Conservation (phyloP, 257 asterid species). For the Solanum pimpinellifolium region DNA sequence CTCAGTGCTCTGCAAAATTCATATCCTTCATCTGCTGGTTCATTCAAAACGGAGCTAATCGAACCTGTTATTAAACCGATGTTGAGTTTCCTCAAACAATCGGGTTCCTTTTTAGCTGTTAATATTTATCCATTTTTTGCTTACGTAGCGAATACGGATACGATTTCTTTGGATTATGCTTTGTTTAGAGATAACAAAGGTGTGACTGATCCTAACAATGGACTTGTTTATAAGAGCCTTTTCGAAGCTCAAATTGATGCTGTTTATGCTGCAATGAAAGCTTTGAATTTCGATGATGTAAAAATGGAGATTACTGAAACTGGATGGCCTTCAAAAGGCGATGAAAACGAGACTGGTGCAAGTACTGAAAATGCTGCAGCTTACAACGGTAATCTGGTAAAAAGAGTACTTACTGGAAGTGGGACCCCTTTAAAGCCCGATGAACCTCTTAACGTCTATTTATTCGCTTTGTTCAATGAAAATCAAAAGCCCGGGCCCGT, state of each 20-base stretch:
- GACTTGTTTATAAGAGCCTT: slow-evolving; percentile 47
- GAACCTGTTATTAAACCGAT: slow-evolving; percentile 79
- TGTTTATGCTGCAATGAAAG: slow-evolving; percentile 59
- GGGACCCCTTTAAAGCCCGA: slow-evolving; percentile 73
- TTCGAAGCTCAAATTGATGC: slow-evolving; percentile 88
- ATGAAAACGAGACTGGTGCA: slow-evolving; percentile 54
- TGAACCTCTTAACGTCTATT: slow-evolving; percentile 44
- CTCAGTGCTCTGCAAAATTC: slow-evolving; percentile 53
- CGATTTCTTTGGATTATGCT: slow-evolving; percentile 62
- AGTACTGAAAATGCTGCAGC: slow-evolving; percentile 46
- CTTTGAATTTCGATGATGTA: slow-evolving; percentile 31
- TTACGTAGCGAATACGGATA: slow-evolving; percentile 45
- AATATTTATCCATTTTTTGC: slow-evolving; percentile 79
- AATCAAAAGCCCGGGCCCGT: slow-evolving; percentile 63
- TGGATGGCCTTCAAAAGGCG: slow-evolving; percentile 96
- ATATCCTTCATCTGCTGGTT: slow-evolving; percentile 77
- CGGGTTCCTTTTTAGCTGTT: slow-evolving; percentile 65
- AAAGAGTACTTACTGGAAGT: slow-evolving; percentile 44
- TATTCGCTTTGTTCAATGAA: slow-evolving; percentile 87
- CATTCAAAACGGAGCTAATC: slow-evolving; percentile 46
- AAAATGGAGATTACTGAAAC: slow-evolving; percentile 57
- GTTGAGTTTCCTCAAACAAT: slow-evolving; percentile 41
- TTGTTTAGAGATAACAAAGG: slow-evolving; percentile 40
- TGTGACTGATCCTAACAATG: slow-evolving; percentile 45
- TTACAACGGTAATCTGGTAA: slow-evolving; percentile 71